These are phyloP conservation scores for Ceratocystis colombiana DNA, from an alignment of 2,329 filamentous ascomycete species.

Conservation along the genomic window DNA sequence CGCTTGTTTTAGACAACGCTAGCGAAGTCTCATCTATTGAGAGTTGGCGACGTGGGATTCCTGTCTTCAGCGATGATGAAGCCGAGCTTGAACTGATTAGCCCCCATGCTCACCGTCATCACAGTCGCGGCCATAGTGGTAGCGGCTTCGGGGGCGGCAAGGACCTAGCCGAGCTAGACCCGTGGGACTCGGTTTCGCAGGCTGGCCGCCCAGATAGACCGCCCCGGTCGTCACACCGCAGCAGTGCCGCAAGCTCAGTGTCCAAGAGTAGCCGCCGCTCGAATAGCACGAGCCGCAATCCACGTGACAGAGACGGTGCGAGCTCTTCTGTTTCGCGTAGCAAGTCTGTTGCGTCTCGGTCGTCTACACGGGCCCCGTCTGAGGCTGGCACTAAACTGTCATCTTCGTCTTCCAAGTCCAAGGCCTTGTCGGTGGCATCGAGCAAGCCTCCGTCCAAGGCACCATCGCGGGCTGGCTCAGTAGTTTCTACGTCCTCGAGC, in stretches of 20 bases:
- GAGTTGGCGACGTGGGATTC: conserved; percentile 44
- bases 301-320: conserved; percentile 26
- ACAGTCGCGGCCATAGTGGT: conserved; percentile 27
- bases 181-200: conserved; percentile 27
- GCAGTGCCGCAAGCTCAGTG: conserved; percentile 19
- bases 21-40: conserved; percentile 48
- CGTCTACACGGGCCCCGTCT: not conserved
- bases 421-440: not conserved
- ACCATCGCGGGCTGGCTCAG: conserved; percentile 16
- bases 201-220: conserved; percentile 27
- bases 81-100: conserved; percentile 50
- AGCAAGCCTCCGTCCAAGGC: conserved; percentile 12
- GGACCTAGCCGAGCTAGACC: conserved; percentile 37
- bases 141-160: conserved; percentile 30
- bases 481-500: conserved; percentile 27
- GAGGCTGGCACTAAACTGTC: conserved; percentile 11
- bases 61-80: conserved; percentile 38
- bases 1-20: conserved; percentile 41
- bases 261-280: conserved; percentile 13
- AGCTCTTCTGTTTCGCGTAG: conserved; percentile 23
- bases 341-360: conserved; percentile 16
- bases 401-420: conserved; percentile 15
- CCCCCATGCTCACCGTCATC: conserved; percentile 42
- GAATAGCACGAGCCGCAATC: conserved; percentile 29
- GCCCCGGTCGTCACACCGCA: conserved; percentile 25